Conservation (phyloP, 208 protist genomes). For the Novymonas esmeraldas region DNA sequence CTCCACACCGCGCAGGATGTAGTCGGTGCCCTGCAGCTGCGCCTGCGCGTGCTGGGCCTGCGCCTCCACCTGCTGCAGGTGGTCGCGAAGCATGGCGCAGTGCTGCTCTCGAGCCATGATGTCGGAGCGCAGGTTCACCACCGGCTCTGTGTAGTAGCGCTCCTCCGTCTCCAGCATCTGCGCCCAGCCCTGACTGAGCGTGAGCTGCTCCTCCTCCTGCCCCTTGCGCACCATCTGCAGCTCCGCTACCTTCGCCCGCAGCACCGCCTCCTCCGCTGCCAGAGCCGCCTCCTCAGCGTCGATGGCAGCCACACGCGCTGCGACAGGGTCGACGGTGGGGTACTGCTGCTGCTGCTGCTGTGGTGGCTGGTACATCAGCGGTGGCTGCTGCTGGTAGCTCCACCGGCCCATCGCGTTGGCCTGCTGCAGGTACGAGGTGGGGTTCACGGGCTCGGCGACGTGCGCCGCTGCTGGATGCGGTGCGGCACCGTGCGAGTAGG, state of each 20-base stretch:
- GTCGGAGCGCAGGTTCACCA: conserved; percentile 45
- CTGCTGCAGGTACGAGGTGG: conserved; percentile 32
- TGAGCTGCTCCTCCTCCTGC: conserved; percentile 60
- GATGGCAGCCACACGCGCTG: conserved; percentile 35
- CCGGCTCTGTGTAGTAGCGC: conserved; percentile 73
- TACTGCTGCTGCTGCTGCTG: conserved; percentile 32
- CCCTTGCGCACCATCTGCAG: conserved; percentile 35
- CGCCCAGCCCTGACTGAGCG: conserved; percentile 64
- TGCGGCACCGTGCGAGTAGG: conserved; percentile 18
- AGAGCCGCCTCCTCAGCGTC: conserved; percentile 52
- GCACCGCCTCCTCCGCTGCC: conserved; percentile 43
- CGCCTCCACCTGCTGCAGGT: conserved; percentile 48
- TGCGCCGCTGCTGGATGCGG: conserved; percentile 7
- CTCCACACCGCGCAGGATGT: conserved; percentile 44
- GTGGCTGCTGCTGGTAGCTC: conserved; percentile 30
- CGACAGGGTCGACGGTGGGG: conserved; percentile 25
- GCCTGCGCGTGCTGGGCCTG: conserved; percentile 32
- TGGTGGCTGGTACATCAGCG: too few relatives aligned
- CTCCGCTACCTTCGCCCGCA: conserved; percentile 48
- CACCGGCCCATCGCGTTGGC: conserved; percentile 32
- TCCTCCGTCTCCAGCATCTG: conserved; percentile 71
- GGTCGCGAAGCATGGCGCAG: conserved; percentile 44
- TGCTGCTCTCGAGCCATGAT: conserved; percentile 54
- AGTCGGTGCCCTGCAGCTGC: conserved; percentile 40
- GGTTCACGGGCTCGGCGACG: conserved; percentile 15